These are phyloP conservation scores for Colletotrichum filicis DNA, from an alignment of 2,329 filamentous ascomycete species.

Conservation along the genomic window DNA sequence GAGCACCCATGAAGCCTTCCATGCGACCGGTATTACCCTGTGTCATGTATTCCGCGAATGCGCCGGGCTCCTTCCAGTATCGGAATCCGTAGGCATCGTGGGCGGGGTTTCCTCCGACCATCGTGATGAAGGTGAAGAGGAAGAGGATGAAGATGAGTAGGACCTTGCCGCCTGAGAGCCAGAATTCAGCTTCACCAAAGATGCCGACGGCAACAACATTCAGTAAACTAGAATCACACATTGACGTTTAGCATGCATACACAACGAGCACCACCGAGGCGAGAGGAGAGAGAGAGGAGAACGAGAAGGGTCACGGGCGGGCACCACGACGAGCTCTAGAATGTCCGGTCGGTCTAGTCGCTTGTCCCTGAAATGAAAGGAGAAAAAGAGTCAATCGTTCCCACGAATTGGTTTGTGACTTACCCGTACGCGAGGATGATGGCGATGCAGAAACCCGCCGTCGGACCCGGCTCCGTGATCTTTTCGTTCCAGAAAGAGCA, in stretches of 20 bases:
- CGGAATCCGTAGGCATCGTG: constrained; percentile 40
- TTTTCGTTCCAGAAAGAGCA: constrained; percentile 40
- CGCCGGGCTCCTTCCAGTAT: constrained; percentile 35
- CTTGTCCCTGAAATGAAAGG: constrained; percentile 2
- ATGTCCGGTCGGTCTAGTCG: constrained; percentile 10
- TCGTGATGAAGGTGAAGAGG: constrained; percentile 64
- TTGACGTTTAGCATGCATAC: constrained; percentile 33
- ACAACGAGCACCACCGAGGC: background rate
- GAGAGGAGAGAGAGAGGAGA: background rate
- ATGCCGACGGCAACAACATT: constrained; percentile 35
- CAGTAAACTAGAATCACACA: constrained; percentile 35
- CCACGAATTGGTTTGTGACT: constrained; percentile 4
- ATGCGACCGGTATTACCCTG: constrained; percentile 72
- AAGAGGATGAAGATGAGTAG: constrained; percentile 71
- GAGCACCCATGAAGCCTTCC: constrained; percentile 75
- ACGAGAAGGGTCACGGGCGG: constrained; percentile 6
- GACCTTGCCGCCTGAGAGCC: constrained; percentile 65
- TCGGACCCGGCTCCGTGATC: constrained; percentile 31
- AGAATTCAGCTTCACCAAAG: constrained; percentile 69
- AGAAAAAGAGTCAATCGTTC: constrained; percentile 21
- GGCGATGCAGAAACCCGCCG: constrained; percentile 38
- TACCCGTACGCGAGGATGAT: constrained; percentile 36
- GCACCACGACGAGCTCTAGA: constrained; percentile 26
- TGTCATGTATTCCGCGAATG: constrained; percentile 31
- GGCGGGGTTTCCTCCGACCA: constrained; percentile 43